Conservation (phyloP, 139 green algal genomes). For the Astrephomene gubernaculifera region DNA sequence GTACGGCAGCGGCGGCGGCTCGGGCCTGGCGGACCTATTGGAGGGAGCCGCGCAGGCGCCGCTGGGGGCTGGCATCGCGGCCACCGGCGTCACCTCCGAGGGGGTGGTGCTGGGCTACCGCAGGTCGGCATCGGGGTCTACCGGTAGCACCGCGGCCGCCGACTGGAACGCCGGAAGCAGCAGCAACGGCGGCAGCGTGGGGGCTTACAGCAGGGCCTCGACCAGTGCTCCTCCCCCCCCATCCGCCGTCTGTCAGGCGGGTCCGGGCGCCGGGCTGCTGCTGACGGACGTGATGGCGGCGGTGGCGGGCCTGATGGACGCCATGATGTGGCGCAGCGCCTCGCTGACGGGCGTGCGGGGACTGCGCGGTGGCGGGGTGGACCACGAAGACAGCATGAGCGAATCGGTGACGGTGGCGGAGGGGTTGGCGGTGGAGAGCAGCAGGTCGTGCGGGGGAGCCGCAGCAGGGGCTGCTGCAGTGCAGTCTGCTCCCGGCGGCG, state of each 20-base stretch:
- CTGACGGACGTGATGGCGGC: conserved; percentile 43
- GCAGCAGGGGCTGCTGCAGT: not conserved
- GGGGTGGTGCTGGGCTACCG: not conserved
- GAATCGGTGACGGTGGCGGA: not conserved
- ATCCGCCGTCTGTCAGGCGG: too few relatives aligned
- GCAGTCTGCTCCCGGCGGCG: not conserved
- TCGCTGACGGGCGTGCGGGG: not conserved
- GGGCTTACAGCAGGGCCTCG: too few relatives aligned
- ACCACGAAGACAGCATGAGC: conserved; percentile 34
- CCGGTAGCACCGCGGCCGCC: not conserved
- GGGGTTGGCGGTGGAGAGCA: not conserved
- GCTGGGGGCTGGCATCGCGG: not conserved
- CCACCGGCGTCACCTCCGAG: not conserved
- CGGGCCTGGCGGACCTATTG: too few relatives aligned
- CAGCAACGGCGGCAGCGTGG: too few relatives aligned
- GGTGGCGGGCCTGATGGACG: conserved; percentile 17
- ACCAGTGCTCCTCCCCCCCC: too few relatives aligned
- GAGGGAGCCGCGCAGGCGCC: not conserved
- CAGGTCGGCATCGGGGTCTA: not conserved
- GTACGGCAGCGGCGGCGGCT: not conserved
- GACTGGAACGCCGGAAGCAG: too few relatives aligned
- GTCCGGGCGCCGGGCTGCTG: too few relatives aligned
- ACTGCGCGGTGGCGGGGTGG: conserved; percentile 3
- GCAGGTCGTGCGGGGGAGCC: not conserved
- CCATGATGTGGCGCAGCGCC: conserved; percentile 17